Evolutionary conservation across 2,329 filamentous ascomycete genomes (phyloP), one percentile per base, ranked within the genome.

Genomic region (Cladosporium phlei): DNA sequence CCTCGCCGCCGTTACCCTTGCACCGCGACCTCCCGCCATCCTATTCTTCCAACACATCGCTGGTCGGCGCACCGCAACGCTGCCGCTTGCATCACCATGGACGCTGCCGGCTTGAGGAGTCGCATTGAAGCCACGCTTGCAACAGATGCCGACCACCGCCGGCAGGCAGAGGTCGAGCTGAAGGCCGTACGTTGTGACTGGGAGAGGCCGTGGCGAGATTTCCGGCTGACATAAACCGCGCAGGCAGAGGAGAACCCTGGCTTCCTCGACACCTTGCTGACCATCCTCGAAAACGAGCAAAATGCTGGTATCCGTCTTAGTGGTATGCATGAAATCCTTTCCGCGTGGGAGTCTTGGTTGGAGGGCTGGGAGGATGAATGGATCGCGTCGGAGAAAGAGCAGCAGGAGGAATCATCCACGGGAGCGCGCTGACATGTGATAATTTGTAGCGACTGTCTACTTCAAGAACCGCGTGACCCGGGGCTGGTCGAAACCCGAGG

Each of bases 381-480:
- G 25, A 14, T 11, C 14, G 14, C 24, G 38, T 38, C 43, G 46
- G 43, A 38, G 43, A 43, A 32, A 19, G 46, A 47, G 22, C 19
- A 16, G 47, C 40, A 50, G 38, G 68, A 96, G 91, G 89, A 63
- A 90, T 91, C 64, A 88, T 98, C 59, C 97, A 97, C 72, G n/a
- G 30, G 25, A 14, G 14, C 14, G 14, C 24, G 38, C 46, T 48
- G 46, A 48, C 46, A 48, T 48, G 38, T 24, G 46, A 47, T 22
- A 27, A 16, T 48, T 43, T 50, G 38, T 68, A 96, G 91, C 89
- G 63, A 90, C 91, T 64, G 88, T 98, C 59, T 98, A 97, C 72
- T 82, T 97, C 67, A 98, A 98, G 75, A 97, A 98, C 72, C 86
- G 90, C 65, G 86, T 97, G 67, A 91, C 86, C 67, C 86, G 90